Conservation (phyloP, 2,329 filamentous ascomycete genomes). For the Fusarium sp. region DNA sequence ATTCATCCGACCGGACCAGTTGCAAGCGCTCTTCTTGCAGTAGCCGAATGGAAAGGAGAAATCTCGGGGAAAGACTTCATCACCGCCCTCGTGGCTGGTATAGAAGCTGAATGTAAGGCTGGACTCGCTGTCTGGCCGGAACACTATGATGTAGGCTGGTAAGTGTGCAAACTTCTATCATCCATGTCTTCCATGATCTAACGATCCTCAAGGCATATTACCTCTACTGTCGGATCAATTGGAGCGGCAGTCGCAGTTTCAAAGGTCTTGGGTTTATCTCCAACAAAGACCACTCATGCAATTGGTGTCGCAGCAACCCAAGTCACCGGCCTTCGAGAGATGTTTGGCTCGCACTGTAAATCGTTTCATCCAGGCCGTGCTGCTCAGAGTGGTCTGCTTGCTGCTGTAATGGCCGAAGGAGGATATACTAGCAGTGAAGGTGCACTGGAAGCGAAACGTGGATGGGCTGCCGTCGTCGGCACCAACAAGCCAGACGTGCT, state of each 20-base stretch:
- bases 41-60: background rate
- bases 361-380: background rate
- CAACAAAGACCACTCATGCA: background rate
- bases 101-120: constrained; percentile 7
- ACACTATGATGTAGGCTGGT: constrained; percentile 9
- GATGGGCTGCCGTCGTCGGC: background rate
- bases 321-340: constrained; percentile 1
- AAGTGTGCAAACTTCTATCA: background rate
- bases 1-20: constrained; percentile 9
- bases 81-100: background rate
- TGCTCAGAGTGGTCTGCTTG: background rate
- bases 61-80: background rate
- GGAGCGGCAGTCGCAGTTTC: background rate
- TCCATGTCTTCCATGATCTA: background rate
- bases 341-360: constrained; percentile 9
- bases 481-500: background rate
- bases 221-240: background rate
- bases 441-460: background rate
- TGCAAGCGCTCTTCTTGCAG: background rate
- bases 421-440: constrained; percentile 1
- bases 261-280: background rate
- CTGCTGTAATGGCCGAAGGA: constrained; percentile 4
- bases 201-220: background rate
- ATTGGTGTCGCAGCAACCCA: background rate
- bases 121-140: constrained; percentile 1